Conservation (phyloP, 768 basidiomycete genomes). For the Obba rivulosa region DNA sequence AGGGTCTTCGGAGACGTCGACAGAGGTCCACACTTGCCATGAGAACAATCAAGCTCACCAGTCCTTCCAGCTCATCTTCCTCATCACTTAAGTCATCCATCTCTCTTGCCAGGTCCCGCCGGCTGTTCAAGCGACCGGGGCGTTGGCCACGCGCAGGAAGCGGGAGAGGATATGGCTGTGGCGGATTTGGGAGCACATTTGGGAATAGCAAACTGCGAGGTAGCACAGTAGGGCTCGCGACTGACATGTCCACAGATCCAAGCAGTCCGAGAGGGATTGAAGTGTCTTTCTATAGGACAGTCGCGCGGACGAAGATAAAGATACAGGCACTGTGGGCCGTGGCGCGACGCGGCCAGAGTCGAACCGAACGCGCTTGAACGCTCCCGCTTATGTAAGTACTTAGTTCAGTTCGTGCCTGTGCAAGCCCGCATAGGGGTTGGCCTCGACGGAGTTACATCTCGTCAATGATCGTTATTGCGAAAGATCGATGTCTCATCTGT, state of each 20-base stretch:
- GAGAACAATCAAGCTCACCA: constrained; percentile 37
- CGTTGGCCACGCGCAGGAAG: constrained; percentile 41
- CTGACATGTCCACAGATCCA: constrained; percentile 42
- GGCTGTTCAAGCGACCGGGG: constrained; percentile 53
- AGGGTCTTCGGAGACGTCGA: constrained; percentile 37
- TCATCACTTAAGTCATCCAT: constrained; percentile 84
- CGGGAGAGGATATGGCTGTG: constrained; percentile 61
- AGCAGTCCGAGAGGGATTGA: too few relatives aligned
- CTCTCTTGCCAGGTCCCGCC: constrained; percentile 67
- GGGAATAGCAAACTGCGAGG: constrained; percentile 62
- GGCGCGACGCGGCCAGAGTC: neutral
- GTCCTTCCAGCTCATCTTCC: constrained; percentile 75
- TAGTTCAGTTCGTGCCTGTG: too few relatives aligned
- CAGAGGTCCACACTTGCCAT: neutral
- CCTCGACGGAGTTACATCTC: too few relatives aligned
- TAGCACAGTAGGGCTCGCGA: constrained; percentile 68
- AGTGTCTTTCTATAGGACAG: too few relatives aligned
- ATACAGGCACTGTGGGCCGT: too few relatives aligned
- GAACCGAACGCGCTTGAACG: too few relatives aligned
- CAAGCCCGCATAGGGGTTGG: too few relatives aligned
- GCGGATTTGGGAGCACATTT: constrained; percentile 57
- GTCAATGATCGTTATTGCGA: too few relatives aligned
- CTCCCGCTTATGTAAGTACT: too few relatives aligned
- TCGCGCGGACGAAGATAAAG: too few relatives aligned
- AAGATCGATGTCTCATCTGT: too few relatives aligned